Conservation (phyloP, 306 rosid species). For the Trichosanthes cucumerina region DNA sequence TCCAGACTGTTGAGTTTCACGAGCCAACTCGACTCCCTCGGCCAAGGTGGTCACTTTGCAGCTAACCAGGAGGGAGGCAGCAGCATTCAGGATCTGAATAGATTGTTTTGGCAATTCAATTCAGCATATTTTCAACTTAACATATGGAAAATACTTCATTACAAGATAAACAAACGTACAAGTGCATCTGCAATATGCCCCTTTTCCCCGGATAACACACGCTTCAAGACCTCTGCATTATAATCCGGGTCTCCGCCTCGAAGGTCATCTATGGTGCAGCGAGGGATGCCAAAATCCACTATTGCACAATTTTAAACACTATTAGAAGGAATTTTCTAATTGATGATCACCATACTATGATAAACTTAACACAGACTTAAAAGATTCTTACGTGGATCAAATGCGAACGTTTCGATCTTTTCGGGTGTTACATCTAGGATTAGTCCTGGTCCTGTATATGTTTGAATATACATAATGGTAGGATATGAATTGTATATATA, state of each 20-base stretch:
- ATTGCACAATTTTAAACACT: conserved; percentile 4
- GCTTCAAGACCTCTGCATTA: conserved; percentile 56
- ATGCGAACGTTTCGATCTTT: conserved; percentile 56
- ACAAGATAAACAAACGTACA: conserved; percentile 45
- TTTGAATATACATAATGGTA: not conserved
- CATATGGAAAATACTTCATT: not conserved
- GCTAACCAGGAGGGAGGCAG: conserved; percentile 70
- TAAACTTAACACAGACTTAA: conserved; percentile 8
- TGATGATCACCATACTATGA: not conserved
- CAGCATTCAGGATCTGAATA: conserved; percentile 72
- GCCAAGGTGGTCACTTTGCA: conserved; percentile 47
- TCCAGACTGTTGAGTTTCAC: conserved; percentile 67
- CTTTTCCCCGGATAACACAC: conserved; percentile 71
- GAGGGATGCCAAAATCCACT: conserved; percentile 89
- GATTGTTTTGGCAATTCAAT: conserved; percentile 3
- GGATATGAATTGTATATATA: not conserved
- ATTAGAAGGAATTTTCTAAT: not conserved
- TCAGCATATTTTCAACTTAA: not conserved
- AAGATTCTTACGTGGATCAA: conserved; percentile 75
- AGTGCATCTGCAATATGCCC: conserved; percentile 81
- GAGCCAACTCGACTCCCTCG: conserved; percentile 68
- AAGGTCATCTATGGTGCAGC: conserved; percentile 57
- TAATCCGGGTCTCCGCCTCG: conserved; percentile 75
- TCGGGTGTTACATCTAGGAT: conserved; percentile 77
- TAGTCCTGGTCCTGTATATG: conserved; percentile 70